Evolutionary conservation across 371 early-diverging fungal species (phyloP).

Genomic region (Mucor mucedo): DNA sequence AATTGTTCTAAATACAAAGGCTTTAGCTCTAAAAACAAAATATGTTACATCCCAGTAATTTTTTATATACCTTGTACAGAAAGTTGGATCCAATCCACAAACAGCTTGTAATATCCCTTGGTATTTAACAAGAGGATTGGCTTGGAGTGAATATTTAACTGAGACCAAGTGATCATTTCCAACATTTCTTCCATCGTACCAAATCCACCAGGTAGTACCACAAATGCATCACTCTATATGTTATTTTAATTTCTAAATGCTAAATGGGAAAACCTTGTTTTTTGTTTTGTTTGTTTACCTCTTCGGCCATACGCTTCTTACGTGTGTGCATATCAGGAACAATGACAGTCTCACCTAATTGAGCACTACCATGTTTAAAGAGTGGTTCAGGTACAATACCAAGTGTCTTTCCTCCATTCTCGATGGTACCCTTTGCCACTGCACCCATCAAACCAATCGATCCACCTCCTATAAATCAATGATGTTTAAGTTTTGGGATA

Average conservation of each 20-base stretch:
- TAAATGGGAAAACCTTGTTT: not conserved
- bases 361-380: constrained; percentile 47
- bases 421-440: constrained; percentile 67
- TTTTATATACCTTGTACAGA: constrained; percentile 51
- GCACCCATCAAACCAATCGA: constrained; percentile 81
- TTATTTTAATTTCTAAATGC: not conserved
- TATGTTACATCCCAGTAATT: not conserved
- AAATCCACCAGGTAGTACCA: constrained; percentile 87
- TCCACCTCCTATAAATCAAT: constrained; percentile 67
- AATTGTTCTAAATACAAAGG: constrained; percentile 60
- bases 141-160: constrained; percentile 75
- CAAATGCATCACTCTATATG: constrained; percentile 69
- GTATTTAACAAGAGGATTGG: constrained; percentile 81
- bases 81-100: constrained; percentile 66
- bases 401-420: constrained; percentile 61
- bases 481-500: too few species aligned
- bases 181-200: constrained; percentile 89
- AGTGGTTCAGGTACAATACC: constrained; percentile 81
- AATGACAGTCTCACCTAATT: constrained; percentile 63
- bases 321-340: constrained; percentile 88
- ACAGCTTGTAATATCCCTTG: constrained; percentile 71
- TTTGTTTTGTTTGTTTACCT: constrained; percentile 12
- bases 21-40: not conserved
- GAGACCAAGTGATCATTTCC: constrained; percentile 87
- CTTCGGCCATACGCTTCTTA: constrained; percentile 78